Percentiles rank a stretch among this genome's conserved stretches.
Conservation (phyloP, 2,329 filamentous ascomycete genomes). For the Lithohypha guttulata region DNA sequence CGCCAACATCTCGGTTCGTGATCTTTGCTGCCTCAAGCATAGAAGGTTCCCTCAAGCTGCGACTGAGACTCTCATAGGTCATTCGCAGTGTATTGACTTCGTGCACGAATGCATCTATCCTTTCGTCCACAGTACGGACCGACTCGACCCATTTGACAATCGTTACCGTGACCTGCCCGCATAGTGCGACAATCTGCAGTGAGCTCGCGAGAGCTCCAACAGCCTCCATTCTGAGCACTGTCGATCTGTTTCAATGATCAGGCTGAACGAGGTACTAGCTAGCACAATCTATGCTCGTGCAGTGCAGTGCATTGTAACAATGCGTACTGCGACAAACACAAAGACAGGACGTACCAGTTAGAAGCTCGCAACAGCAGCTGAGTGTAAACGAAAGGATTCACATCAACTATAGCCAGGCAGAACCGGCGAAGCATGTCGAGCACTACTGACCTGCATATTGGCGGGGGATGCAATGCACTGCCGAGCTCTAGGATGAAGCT, state of each 20-base stretch:
- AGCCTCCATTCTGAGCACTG: conserved; percentile 1
- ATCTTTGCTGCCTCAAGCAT: conserved; percentile 17
- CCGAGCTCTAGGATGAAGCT: too few species aligned
- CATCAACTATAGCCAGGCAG: too few species aligned
- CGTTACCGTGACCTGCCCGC: conserved; percentile 15
- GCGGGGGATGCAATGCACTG: too few species aligned
- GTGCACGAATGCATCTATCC: conserved; percentile 16
- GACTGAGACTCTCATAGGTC: conserved; percentile 17
- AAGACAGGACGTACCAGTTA: too few species aligned
- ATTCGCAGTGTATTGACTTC: conserved; percentile 15
- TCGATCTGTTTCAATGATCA: not conserved
- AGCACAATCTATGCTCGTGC: not conserved
- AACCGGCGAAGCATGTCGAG: too few species aligned
- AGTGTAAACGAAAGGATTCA: not conserved
- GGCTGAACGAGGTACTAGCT: not conserved
- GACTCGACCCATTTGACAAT: conserved; percentile 19
- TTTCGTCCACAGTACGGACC: conserved; percentile 17
- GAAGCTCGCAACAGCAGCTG: too few species aligned
- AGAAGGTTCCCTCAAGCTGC: conserved; percentile 15
- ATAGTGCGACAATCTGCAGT: conserved; percentile 17
- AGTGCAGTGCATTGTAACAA: too few species aligned
- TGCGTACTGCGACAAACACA: too few species aligned
- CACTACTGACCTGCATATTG: too few species aligned
- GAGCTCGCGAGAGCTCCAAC: conserved; percentile 6
- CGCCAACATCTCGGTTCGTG: conserved; percentile 17